Conservation (phyloP, 148 eudicot genomes). For the Vaccinium darrowii region DNA sequence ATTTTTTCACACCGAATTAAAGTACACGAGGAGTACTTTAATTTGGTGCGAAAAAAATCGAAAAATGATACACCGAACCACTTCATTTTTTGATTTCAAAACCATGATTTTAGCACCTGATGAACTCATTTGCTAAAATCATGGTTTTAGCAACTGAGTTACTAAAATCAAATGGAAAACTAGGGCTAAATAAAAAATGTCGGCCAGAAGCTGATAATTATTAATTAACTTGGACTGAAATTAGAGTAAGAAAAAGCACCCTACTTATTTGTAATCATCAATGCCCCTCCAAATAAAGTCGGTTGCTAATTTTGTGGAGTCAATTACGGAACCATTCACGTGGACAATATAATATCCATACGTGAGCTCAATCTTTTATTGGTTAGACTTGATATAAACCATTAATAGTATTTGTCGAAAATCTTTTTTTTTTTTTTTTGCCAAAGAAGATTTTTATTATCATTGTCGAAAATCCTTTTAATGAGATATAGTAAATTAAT, state of each 20-base stretch:
- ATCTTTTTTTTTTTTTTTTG: background rate
- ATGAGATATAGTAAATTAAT: background rate
- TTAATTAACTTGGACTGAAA: background rate
- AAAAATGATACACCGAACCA: too few relatives aligned
- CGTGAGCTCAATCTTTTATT: background rate
- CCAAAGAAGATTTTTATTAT: background rate
- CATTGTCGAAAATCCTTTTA: background rate
- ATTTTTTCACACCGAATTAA: too few relatives aligned
- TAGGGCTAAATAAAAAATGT: background rate
- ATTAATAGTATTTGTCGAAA: background rate
- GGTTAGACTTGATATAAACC: background rate
- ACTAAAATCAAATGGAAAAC: too few relatives aligned
- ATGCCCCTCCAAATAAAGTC: background rate
- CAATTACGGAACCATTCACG: conserved; percentile 14
- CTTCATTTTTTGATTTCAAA: too few relatives aligned
- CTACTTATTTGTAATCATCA: background rate
- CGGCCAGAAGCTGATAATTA: background rate
- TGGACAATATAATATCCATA: background rate
- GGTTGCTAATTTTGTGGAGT: conserved; percentile 5
- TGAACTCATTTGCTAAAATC: too few relatives aligned
- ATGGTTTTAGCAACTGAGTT: too few relatives aligned
- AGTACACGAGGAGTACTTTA: too few relatives aligned
- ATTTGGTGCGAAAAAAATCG: too few relatives aligned
- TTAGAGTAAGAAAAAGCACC: background rate
- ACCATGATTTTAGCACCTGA: too few relatives aligned